Evolutionary conservation across 805 yeast genomes (phyloP).

Genomic region (Candida quercuum): DNA sequence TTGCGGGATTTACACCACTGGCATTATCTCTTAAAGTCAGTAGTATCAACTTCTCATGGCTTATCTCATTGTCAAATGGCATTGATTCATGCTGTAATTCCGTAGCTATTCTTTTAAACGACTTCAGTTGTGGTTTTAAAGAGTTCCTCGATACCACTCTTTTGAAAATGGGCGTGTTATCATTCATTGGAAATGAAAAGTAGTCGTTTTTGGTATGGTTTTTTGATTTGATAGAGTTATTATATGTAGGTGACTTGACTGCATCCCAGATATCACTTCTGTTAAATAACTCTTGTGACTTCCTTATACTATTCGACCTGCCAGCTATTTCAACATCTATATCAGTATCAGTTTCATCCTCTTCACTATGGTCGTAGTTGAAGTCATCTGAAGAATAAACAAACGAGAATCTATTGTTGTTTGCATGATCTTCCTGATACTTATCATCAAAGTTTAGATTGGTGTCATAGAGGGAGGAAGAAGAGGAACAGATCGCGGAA

Average conservation of each 20-base stretch:
- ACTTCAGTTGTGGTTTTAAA: conserved; percentile 23
- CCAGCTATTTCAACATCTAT: conserved; percentile 8
- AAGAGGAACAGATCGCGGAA: conserved; percentile 6
- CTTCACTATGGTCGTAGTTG: conserved; percentile 4
- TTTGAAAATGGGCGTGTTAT: conserved; percentile 24
- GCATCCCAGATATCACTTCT: conserved; percentile 4
- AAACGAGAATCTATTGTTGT: neutral
- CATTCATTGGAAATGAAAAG: conserved; percentile 11
- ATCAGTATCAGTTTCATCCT: conserved; percentile 15
- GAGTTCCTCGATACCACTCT: conserved; percentile 18
- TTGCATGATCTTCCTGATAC: conserved; percentile 3
- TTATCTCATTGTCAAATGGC: conserved; percentile 21
- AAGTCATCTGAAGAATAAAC: conserved; percentile 2
- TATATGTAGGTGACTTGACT: conserved; percentile 9
- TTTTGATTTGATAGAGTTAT: conserved; percentile 1
- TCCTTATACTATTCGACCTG: conserved; percentile 5
- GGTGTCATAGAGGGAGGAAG: conserved; percentile 7
- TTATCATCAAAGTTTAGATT: conserved; percentile 2
- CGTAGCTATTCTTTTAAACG: conserved; percentile 19
- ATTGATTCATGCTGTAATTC: conserved; percentile 21
- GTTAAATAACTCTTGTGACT: conserved; percentile 12
- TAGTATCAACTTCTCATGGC: conserved; percentile 23
- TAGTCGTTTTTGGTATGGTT: conserved; percentile 4
- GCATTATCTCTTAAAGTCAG: conserved; percentile 21
- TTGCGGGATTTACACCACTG: conserved; percentile 3